Conservation (phyloP, 768 basidiomycete genomes). For the Phylloporus sp. region DNA sequence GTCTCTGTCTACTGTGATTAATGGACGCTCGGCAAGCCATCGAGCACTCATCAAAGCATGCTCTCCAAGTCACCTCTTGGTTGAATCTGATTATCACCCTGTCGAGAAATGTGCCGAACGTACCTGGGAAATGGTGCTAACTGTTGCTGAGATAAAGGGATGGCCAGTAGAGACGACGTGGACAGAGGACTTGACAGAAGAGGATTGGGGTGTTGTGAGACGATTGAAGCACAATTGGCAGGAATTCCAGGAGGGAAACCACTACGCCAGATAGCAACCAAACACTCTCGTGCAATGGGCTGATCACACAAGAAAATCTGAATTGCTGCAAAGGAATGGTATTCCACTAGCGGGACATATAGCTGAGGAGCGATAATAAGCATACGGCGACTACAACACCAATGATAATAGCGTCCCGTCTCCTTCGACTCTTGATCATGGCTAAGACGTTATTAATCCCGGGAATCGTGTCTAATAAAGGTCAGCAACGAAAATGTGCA, state of each 20-base stretch:
- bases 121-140: slow-evolving; percentile 75
- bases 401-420: slow-evolving; percentile 86
- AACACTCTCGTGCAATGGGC: background rate
- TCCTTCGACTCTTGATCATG: slow-evolving; percentile 90
- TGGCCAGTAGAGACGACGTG: slow-evolving; percentile 72
- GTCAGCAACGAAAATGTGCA: background rate
- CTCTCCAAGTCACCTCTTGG: slow-evolving; percentile 64
- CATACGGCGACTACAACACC: slow-evolving; percentile 87
- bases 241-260: slow-evolving; percentile 50
- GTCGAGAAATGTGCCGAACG: slow-evolving; percentile 52
- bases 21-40: slow-evolving; percentile 64
- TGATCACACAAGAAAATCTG: background rate
- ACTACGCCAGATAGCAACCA: slow-evolving; percentile 18
- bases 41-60: slow-evolving; percentile 61
- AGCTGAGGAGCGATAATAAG: slow-evolving; percentile 56
- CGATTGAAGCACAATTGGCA: slow-evolving; percentile 71
- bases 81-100: slow-evolving; percentile 82
- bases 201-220: slow-evolving; percentile 60
- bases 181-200: slow-evolving; percentile 33
- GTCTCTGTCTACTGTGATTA: slow-evolving; percentile 85
- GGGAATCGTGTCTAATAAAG: slow-evolving; percentile 74
- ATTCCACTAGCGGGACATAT: slow-evolving; percentile 34
- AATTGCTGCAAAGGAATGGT: slow-evolving; percentile 2
- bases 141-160: slow-evolving; percentile 69
- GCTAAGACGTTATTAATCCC: slow-evolving; percentile 86